Conservation (phyloP, 176 grass and related monocot species). For the Microstegium vimineum region DNA sequence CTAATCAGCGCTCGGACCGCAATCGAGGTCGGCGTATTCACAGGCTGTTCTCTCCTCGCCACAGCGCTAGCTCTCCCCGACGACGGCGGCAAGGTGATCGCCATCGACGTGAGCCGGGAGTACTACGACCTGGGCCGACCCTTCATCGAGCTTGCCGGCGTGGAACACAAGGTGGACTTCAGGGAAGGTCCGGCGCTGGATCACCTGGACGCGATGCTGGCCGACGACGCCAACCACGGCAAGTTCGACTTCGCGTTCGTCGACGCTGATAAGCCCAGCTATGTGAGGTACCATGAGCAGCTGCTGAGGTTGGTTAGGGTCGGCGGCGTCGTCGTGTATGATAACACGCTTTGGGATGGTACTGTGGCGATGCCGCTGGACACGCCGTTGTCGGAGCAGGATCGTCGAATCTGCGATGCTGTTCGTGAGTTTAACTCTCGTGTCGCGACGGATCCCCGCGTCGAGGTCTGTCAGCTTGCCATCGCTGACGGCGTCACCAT, state of each 20-base stretch:
- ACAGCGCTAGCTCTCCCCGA: slow-evolving; percentile 69
- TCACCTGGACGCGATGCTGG: slow-evolving; percentile 42
- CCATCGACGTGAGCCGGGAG: slow-evolving; percentile 37
- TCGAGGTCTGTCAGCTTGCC: slow-evolving; percentile 62
- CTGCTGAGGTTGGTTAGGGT: slow-evolving; percentile 47
- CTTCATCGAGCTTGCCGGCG: slow-evolving; percentile 39
- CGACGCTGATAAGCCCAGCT: slow-evolving; percentile 64
- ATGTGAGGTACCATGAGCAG: slow-evolving; percentile 49
- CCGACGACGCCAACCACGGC: slow-evolving; percentile 38
- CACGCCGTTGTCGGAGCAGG: neutral
- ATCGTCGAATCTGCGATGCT: neutral
- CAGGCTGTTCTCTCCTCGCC: slow-evolving; percentile 69
- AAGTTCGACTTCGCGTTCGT: slow-evolving; percentile 66
- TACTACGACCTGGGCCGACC: slow-evolving; percentile 52
- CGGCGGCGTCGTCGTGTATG: slow-evolving; percentile 53
- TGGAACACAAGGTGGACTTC: slow-evolving; percentile 68
- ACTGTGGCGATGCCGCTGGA: slow-evolving; percentile 41
- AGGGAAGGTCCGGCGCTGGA: slow-evolving; percentile 33
- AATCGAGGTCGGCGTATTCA: slow-evolving; percentile 72
- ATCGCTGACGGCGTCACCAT: slow-evolving; percentile 67
- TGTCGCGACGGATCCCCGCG: slow-evolving; percentile 28
- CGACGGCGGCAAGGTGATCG: slow-evolving; percentile 61
- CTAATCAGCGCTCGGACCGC: slow-evolving; percentile 56
- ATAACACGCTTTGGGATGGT: slow-evolving; percentile 72
- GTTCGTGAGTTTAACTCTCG: slow-evolving; percentile 36